Base-by-base conservation (phyloP, 371 early-diverging fungal species). In the Actinomucor elegans region DNA sequence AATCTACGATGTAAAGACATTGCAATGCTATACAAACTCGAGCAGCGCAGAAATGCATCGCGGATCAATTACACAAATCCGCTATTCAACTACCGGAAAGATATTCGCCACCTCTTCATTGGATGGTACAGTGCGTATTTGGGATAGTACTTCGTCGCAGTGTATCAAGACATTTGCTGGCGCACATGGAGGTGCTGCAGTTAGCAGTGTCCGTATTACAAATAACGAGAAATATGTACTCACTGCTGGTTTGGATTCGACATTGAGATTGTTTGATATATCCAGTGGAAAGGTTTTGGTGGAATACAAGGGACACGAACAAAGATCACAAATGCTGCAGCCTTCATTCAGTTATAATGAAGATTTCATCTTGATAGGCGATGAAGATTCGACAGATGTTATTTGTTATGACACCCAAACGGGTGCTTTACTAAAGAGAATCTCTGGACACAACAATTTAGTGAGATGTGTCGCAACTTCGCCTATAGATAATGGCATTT, bases 71-170 rank as follows among this genome's bases (percentile, higher is more conserved):
- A 85, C 83, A 15, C 75, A 87, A 68, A 88, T 91, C 18, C 77
- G 91, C 43, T 94, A 87, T 56, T 78, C 90, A 0, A 66, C 80
- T 6, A 77, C 83, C 3, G 97, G 94, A 10, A 67, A 77, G 14
- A 62, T 88, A 20, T 87, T 93, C 55, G 90, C 84, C 11, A 84
- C 89, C 14, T 78, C 87, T 0, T 88, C 91, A 2, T 67, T 80
- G 38, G 96, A 95, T 75, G 96, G 97, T 0, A 73, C 84, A n/a
- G 84, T 96, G 42, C 88, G 89, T 58, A 64, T 96, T 18, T 94
- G 92, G 89, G 95, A 96, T 61, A 87, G 85, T 12, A 86, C 87
- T 4, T 78, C 80, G 0, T 91, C 94, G 1, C 73, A 79, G 21
- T 89, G 88, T 53, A 76, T 87, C 29, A 79, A 81, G 32, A 83